Evolutionary conservation across 2,329 filamentous ascomycete genomes (phyloP).

Genomic region (Cyphellophora europaea): DNA sequence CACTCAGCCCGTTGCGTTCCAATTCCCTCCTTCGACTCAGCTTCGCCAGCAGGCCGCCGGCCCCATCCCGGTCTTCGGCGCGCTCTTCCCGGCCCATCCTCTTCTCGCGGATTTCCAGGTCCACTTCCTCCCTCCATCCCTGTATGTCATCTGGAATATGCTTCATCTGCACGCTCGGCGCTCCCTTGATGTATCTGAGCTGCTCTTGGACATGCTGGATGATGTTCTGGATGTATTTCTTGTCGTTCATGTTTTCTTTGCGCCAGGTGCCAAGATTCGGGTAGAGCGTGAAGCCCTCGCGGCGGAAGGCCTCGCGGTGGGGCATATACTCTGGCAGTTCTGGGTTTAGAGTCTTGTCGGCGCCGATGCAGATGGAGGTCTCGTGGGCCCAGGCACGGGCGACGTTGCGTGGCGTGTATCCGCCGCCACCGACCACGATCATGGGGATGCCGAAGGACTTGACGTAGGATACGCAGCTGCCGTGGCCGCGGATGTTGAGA

Average conservation of each 20-base stretch:
- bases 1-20: constrained; percentile 11
- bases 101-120: constrained; percentile 35
- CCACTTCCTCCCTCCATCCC: constrained; percentile 40
- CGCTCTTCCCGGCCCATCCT: constrained; percentile 31
- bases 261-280: constrained; percentile 63
- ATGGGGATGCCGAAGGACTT: constrained; percentile 73
- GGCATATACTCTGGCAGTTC: constrained; percentile 71
- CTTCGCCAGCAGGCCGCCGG: constrained; percentile 17
- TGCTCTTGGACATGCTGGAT: constrained; percentile 75
- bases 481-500: constrained; percentile 89
- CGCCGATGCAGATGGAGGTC: constrained; percentile 78
- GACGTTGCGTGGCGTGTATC: constrained; percentile 94
- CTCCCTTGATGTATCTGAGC: constrained; percentile 71
- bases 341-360: constrained; percentile 59
- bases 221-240: constrained; percentile 65
- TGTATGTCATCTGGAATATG: constrained; percentile 69
- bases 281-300: constrained; percentile 71
- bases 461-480: constrained; percentile 79
- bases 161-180: constrained; percentile 79
- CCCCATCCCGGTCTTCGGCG: constrained; percentile 29
- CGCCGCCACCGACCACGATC: constrained; percentile 85
- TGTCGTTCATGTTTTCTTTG: constrained; percentile 68
- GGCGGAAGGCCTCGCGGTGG: constrained; percentile 80
- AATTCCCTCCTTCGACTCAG: constrained; percentile 16
- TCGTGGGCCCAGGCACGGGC: constrained; percentile 96